Percentiles rank a stretch among this genome's conserved stretches.
Conservation (phyloP, 768 basidiomycete species). For the Hericium rajendrae region DNA sequence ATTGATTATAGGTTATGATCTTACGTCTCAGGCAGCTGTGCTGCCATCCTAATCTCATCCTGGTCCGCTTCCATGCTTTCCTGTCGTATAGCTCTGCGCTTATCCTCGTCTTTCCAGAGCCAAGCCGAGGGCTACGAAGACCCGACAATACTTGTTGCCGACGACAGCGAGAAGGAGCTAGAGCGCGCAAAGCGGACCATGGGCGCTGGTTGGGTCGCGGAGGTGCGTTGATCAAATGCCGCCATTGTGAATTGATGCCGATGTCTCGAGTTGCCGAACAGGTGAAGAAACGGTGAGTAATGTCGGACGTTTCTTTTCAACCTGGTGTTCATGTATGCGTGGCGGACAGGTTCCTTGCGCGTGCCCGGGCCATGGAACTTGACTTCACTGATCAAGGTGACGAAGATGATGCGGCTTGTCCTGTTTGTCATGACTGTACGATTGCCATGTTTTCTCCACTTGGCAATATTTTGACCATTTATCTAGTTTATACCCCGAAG, state of each 20-base stretch:
- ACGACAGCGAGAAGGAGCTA: slow-evolving; percentile 45
- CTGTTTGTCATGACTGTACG: slow-evolving; percentile 59
- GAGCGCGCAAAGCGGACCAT: slow-evolving; percentile 40
- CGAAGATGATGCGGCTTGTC: slow-evolving; percentile 42
- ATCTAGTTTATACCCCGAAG: slow-evolving; percentile 29
- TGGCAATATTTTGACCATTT: neutral
- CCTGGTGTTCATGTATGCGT: slow-evolving; percentile 23
- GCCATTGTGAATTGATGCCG: neutral
- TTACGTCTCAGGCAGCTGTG: slow-evolving; percentile 68
- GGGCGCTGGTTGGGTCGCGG: slow-evolving; percentile 30
- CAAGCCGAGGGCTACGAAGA: slow-evolving; percentile 39
- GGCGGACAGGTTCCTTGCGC: slow-evolving; percentile 33
- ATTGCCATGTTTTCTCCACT: neutral
- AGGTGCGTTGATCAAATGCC: slow-evolving; percentile 8
- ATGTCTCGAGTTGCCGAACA: neutral
- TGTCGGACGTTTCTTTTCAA: neutral
- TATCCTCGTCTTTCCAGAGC: slow-evolving; percentile 20
- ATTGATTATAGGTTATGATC: slow-evolving; percentile 47
- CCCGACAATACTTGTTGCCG: slow-evolving; percentile 37
- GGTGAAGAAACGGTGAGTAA: neutral
- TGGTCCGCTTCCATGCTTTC: slow-evolving; percentile 30
- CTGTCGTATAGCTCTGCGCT: neutral
- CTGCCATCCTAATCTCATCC: slow-evolving; percentile 61
- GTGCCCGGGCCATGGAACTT: slow-evolving; percentile 35
- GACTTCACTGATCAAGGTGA: slow-evolving; percentile 42